Evolutionary conservation across 2,329 filamentous ascomycete genomes (phyloP).

Genomic region (Xylariaceae sp.): DNA sequence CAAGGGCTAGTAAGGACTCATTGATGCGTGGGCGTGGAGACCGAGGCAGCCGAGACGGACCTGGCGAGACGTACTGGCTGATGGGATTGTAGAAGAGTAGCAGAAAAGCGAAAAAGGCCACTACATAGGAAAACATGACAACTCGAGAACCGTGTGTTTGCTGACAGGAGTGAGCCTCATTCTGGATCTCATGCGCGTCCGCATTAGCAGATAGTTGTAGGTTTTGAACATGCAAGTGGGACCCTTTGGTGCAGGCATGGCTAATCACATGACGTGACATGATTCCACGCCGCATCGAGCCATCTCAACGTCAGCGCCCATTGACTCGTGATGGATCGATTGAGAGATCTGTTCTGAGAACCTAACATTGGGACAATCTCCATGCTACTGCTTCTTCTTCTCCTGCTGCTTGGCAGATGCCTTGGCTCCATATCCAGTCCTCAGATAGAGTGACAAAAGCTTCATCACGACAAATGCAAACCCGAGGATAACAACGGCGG

Average conservation of each 20-base stretch:
- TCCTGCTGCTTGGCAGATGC: slow-evolving; percentile 13
- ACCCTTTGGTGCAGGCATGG: not conserved
- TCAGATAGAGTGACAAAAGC: slow-evolving; percentile 37
- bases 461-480: slow-evolving; percentile 68
- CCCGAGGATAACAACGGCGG: slow-evolving; percentile 55
- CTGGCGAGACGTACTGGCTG: slow-evolving; percentile 30
- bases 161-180: no score
- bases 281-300: not conserved
- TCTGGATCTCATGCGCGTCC: no score
- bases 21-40: slow-evolving; percentile 44
- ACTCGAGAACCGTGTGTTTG: no score
- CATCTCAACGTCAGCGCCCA: not conserved
- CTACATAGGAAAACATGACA: slow-evolving; percentile 41
- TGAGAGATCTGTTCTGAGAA: no score
- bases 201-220: no score
- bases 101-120: slow-evolving; percentile 37
- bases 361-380: no score
- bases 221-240: slow-evolving; percentile 1
- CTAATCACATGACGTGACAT: slow-evolving; percentile 8
- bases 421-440: slow-evolving; percentile 27
- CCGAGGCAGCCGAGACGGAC: slow-evolving; percentile 25
- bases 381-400: slow-evolving; percentile 24
- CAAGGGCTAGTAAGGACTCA: slow-evolving; percentile 47
- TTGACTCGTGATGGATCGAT: no score
- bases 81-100: slow-evolving; percentile 40